These are phyloP conservation scores for Candida germanica DNA, from an alignment of 805 yeast species.

Conservation along the genomic window DNA sequence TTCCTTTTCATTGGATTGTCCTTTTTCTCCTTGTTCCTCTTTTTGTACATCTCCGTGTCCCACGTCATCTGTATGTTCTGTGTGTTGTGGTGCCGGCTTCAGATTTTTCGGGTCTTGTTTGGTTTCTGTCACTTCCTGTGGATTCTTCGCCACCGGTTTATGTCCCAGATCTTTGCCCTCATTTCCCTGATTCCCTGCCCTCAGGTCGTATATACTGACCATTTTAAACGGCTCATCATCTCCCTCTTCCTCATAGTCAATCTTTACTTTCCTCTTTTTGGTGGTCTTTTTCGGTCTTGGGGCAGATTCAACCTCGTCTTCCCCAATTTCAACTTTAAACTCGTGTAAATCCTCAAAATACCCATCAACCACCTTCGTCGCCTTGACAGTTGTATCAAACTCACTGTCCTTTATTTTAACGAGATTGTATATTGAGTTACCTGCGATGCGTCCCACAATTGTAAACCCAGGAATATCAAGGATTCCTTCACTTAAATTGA, in stretches of 20 bases:
- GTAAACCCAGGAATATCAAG: slow-evolving; percentile 25
- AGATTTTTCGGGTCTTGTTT: slow-evolving; percentile 24
- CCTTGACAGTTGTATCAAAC: slow-evolving; percentile 35
- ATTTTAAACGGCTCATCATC: slow-evolving; percentile 26
- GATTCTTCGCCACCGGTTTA: background rate
- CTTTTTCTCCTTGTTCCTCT: background rate
- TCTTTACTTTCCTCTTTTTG: slow-evolving; percentile 26
- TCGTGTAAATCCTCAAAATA: slow-evolving; percentile 44
- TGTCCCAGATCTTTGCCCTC: background rate
- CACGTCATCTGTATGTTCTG: background rate
- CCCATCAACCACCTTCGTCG: slow-evolving; percentile 34
- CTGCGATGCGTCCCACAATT: slow-evolving; percentile 58
- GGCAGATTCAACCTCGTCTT: background rate
- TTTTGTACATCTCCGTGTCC: background rate
- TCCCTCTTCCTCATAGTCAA: slow-evolving; percentile 39
- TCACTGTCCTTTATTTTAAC: slow-evolving; percentile 50
- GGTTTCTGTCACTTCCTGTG: slow-evolving; percentile 4
- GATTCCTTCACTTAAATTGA: slow-evolving; percentile 47
- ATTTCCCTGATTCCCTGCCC: background rate
- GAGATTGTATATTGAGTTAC: slow-evolving; percentile 52
- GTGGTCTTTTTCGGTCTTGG: slow-evolving; percentile 13
- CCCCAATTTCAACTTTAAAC: background rate
- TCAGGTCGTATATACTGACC: slow-evolving; percentile 41
- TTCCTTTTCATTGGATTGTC: slow-evolving; percentile 16
- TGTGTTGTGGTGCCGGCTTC: background rate